Base-by-base conservation (phyloP, 2,329 filamentous ascomycete genomes). In the Sporothrix brasiliensis region DNA sequence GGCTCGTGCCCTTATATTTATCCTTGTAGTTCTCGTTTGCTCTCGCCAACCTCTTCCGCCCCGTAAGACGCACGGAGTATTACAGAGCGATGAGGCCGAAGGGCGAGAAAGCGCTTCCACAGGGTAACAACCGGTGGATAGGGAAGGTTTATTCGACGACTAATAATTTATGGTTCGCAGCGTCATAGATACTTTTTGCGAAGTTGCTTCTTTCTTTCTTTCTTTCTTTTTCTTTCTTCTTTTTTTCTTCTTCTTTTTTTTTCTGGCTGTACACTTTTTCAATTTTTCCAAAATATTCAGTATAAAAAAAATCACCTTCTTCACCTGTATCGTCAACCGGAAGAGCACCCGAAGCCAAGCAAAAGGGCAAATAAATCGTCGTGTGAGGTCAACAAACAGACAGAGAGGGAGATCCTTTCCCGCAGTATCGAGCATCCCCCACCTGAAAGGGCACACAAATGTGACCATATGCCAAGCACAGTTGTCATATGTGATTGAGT, bases 401-500 rank as follows among this genome's bases (percentile, higher is more conserved):
- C 5, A 9, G 27, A 34, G 7, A 65, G 27, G 44, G 27, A 21
- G 61, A 65, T 34, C 44, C 34, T 65, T n/a, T 65, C 7, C 24
- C 16, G 61, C 19, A 49, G 24, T 44, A 49, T 24, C 14, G 14
- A 34, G 10, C 21, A 49, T n/a, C 60, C 14, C 27, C 24, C 24
- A 16, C 19, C 61, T 21, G 30, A 30, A 65, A 16, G 21, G 27
- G 39, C 39, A 19, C 7, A 13, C 21, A 47, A 24, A 47, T 47
- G 21, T 34, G 39, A 47, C 58, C 13, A 27, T 27, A 27, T 39
- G 13, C n/a, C 58, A 58, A 27, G 19, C 39, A 61, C n/a, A 61
- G 58, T 63, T n/a, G 58, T 9, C 34, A 34, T 61, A 24, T 61
- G 58, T 47, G 58, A 61, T 44, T 21, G 44, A 61, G 56, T 61